Base-by-base conservation (phyloP, 768 basidiomycete genomes). In the Rhodotorula kratochvilovae region DNA sequence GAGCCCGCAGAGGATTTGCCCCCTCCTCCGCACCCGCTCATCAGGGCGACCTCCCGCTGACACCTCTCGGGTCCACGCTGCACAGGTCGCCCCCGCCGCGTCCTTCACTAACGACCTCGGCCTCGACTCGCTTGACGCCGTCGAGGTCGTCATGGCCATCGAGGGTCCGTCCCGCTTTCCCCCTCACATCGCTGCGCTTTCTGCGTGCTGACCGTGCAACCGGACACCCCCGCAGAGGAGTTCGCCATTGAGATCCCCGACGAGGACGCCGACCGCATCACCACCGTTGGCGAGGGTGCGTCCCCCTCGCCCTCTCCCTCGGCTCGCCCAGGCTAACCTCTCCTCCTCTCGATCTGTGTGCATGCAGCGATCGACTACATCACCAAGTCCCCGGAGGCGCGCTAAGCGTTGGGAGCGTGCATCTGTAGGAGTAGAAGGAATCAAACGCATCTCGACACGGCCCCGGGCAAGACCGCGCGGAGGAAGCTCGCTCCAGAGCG, bases 171-270 rank as follows among this genome's bases (percentile, higher is more conserved):
- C 58, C 53, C 31, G n/a, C n/a, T n/a, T 27, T 23, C 48, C 61
- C 19, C 29, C 35, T 36, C 45, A 25, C 21, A 5, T 5, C 53
- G 29, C 51, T 29, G 27, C 12, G n/a, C 27, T 5, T 29, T 21
- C 31, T 0, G 33, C 7, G 11, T 11, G n/a, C 43, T 16, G 5
- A 42, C 10, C 21, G 10, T 7, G 12, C 43, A 4, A n/a, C 43
- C 27, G 50, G 23, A 39, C 19, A 16, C 25, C 33, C 16, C 0
- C 33, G 43, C 63, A 46, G 77, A 98, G 92, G 96, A 98, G 79
- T 99, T 99, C 80, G 85, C 86, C 39, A 94, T 99, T 79, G 96
- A 98, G 82, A 99, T 99, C 78, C 95, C 96, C 25, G 96, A 99
- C 78, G 88, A 86, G 48, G 96, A 99, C 81, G 95, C 94, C 17